Evolutionary conservation across 805 yeast genomes (phyloP).

Genomic region (Candida arabinofermentans): DNA sequence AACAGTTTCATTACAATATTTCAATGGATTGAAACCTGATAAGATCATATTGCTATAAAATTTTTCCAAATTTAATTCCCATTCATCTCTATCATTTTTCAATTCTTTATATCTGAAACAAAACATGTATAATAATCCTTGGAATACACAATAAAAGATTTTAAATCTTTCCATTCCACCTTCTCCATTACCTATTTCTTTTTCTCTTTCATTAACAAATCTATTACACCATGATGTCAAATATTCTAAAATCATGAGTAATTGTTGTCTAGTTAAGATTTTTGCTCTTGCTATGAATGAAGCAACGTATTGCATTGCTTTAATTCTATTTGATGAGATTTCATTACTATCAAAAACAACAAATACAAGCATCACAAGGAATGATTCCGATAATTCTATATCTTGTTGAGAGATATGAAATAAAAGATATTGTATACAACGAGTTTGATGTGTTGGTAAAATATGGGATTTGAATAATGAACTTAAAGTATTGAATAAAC

Average conservation of each 20-base stretch:
- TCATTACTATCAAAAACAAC: slow-evolving; percentile 70
- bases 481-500: slow-evolving; percentile 67
- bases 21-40: slow-evolving; percentile 88
- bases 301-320: slow-evolving; percentile 88
- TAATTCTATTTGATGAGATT: slow-evolving; percentile 69
- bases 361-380: slow-evolving; percentile 75
- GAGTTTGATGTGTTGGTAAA: slow-evolving; percentile 88
- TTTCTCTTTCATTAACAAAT: slow-evolving; percentile 79
- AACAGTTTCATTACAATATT: slow-evolving; percentile 90
- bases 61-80: slow-evolving; percentile 82
- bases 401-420: slow-evolving; percentile 80
- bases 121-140: slow-evolving; percentile 84
- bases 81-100: slow-evolving; percentile 36
- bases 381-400: slow-evolving; percentile 80
- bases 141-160: slow-evolving; percentile 86
- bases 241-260: slow-evolving; percentile 78
- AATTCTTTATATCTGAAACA: slow-evolving; percentile 77
- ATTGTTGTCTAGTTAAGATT: slow-evolving; percentile 63
- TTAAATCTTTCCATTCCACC: slow-evolving; percentile 90
- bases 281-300: slow-evolving; percentile 88
- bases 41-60: slow-evolving; percentile 82
- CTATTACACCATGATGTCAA: slow-evolving; percentile 79
- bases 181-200: slow-evolving; percentile 59
- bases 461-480: slow-evolving; percentile 78
- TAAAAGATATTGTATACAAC: slow-evolving; percentile 78